Conservation (phyloP, 345 rosid species). For the Pugionium dolabratum region DNA sequence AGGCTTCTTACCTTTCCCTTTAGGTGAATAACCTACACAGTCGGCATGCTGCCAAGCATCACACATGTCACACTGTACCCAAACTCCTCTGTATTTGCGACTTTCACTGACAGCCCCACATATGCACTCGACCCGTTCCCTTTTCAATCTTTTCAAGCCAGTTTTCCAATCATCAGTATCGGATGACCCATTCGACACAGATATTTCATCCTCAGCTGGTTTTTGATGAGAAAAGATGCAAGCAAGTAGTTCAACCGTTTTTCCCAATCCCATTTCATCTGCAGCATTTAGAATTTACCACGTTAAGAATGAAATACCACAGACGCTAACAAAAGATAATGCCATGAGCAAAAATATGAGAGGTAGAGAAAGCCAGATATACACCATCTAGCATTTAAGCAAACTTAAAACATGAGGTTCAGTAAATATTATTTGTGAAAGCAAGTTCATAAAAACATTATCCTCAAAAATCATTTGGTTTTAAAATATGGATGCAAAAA, state of each 20-base stretch:
- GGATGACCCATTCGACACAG: slow-evolving; percentile 31
- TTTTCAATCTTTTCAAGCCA: slow-evolving; percentile 63
- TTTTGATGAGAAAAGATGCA: slow-evolving; percentile 74
- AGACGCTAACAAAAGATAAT: slow-evolving; percentile 12
- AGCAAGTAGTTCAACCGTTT: slow-evolving; percentile 95
- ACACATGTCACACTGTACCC: slow-evolving; percentile 97
- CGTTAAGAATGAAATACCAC: slow-evolving; percentile 16
- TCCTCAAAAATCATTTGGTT: neutral
- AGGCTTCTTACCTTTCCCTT: slow-evolving; percentile 52
- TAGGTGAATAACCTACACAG: slow-evolving; percentile 91
- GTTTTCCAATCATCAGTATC: slow-evolving; percentile 45
- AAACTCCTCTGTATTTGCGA: slow-evolving; percentile 69
- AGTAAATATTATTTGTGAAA: neutral
- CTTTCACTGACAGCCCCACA: slow-evolving; percentile 97
- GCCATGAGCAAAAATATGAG: slow-evolving; percentile 14
- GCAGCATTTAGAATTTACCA: slow-evolving; percentile 42
- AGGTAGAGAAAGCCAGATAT: slow-evolving; percentile 11
- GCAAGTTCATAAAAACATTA: neutral
- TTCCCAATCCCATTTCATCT: slow-evolving; percentile 99
- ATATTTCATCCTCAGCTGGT: slow-evolving; percentile 48
- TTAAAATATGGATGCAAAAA: slow-evolving; percentile 22
- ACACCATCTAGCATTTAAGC: slow-evolving; percentile 9
- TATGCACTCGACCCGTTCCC: slow-evolving; percentile 88
- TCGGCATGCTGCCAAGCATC: slow-evolving; percentile 99
- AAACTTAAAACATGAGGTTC: slow-evolving; percentile 2